Percentiles rank a stretch among this genome's conserved stretches.
phyloP scores from a whole-genome alignment of 768 basidiomycete species.

The Dioszegia crocea region DNA sequence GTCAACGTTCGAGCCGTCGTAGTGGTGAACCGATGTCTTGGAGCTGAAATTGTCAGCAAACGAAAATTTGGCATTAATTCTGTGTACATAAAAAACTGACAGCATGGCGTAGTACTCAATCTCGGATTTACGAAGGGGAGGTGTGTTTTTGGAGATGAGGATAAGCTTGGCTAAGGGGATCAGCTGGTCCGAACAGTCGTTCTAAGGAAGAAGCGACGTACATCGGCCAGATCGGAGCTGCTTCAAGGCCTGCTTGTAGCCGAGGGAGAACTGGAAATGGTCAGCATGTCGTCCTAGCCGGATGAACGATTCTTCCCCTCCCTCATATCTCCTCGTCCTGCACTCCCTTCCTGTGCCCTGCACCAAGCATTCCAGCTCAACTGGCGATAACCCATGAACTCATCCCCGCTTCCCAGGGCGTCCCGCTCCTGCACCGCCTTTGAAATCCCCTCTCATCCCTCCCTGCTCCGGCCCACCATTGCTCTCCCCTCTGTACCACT shows the following conservation, averaged over 20 bases:
- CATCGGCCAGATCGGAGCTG: conserved; percentile 97
- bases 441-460: too few species aligned
- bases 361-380: neutral
- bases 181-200: neutral
- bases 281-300: conserved; percentile 3
- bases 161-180: conserved; percentile 80
- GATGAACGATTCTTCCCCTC: neutral
- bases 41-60: conserved; percentile 53
- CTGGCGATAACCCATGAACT: neutral
- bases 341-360: too few species aligned
- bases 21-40: conserved; percentile 98
- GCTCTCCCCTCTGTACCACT: neutral
- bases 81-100: conserved; percentile 22
- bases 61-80: neutral
- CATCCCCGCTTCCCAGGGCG: neutral
- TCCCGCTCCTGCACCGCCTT: neutral
- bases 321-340: too few species aligned
- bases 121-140: conserved; percentile 97
- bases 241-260: conserved; percentile 98
- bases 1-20: conserved; percentile 93
- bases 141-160: conserved; percentile 97
- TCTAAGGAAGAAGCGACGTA: conserved; percentile 58
- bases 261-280: conserved; percentile 64
- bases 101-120: conserved; percentile 99
- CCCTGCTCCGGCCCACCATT: too few species aligned